Evolutionary conservation across 257 asterid species (phyloP).

Genomic region (Nicotiana tabacum): DNA sequence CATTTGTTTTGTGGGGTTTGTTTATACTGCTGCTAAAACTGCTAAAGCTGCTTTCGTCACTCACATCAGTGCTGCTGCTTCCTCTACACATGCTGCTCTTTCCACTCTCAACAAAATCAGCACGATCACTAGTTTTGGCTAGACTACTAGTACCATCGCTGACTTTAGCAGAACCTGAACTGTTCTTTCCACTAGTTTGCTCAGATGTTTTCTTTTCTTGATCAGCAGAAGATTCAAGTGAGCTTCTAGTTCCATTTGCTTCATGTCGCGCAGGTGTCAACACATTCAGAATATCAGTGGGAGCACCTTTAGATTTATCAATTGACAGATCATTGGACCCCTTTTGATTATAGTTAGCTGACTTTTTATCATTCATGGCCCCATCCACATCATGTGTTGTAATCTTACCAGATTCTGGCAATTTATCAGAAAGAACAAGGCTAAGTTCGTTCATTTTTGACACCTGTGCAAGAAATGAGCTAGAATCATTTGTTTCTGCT

Average conservation of each 20-base stretch:
- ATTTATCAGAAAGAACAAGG: background rate
- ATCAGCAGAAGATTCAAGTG: slow-evolving; percentile 16
- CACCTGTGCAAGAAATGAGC: slow-evolving; percentile 14
- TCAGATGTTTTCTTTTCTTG: slow-evolving; percentile 21
- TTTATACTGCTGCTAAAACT: slow-evolving; percentile 31
- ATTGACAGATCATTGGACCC: slow-evolving; percentile 10
- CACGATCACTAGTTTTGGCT: slow-evolving; percentile 21
- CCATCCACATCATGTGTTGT: background rate
- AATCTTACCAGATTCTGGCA: slow-evolving; percentile 20
- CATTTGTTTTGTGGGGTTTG: slow-evolving; percentile 77
- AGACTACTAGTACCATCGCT: slow-evolving; percentile 22
- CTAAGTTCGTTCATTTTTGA: slow-evolving; percentile 7
- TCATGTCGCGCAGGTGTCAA: slow-evolving; percentile 13
- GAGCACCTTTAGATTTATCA: slow-evolving; percentile 21
- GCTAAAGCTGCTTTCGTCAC: slow-evolving; percentile 35
- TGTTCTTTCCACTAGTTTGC: slow-evolving; percentile 17
- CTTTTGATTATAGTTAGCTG: slow-evolving; percentile 1
- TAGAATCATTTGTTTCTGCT: slow-evolving; percentile 3
- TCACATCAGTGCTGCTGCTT: slow-evolving; percentile 34
- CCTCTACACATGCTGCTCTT: slow-evolving; percentile 31
- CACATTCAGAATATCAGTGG: slow-evolving; percentile 16
- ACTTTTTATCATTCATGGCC: background rate
- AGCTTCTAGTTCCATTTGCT: slow-evolving; percentile 15
- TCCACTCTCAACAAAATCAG: slow-evolving; percentile 22
- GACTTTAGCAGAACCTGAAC: slow-evolving; percentile 27